Evolutionary conservation across 805 yeast species (phyloP), one percentile per base, ranked within the genome.

Genomic region (Nakazawaea siamensis): DNA sequence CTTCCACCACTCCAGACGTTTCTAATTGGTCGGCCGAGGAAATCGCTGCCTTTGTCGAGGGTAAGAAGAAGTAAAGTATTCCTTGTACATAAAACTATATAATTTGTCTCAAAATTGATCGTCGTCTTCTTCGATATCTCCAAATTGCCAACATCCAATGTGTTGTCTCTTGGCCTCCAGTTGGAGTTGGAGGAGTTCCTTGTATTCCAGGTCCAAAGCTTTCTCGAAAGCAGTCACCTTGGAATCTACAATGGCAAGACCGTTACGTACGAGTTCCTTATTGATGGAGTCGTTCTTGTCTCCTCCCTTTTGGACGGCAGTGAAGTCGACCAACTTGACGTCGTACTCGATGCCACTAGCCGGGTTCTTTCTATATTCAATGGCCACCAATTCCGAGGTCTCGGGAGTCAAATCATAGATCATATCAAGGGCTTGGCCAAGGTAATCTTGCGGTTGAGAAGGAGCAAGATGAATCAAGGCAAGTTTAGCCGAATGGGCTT

Each of bases 131-230:
- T 78, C 69, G 24, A 81, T 70, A 50, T 80, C 86, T 33, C 88
- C 88, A 45, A 71, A 76, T 55, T 76, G 75, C 88, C 88, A 80
- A 50, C 83, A 77, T 4, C 87, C 87, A 15, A 57, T 48, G 41
- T 73, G 76, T 21, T 47, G 54, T 13, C 54, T 35, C 50, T 66
- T 71, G 19, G 86, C 86, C 5, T 43, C 46, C 14, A 45, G 40
- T 53, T 80, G 80, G 3, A 64, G 60, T 21, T 49, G 54, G 32
- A 59, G 38, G 35, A 76, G 52, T 6, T 52, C 58, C 21, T 60
- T 59, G 30, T 58, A 60, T 35, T 66, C 70, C 25, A 55, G 39
- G 2, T 44, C 42, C 32, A 65, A 55, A 6, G 51, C 40, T 16
- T 36, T 47, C 36, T 71, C 75, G 50, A 58, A 61, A 4, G 47